Evolutionary conservation across 495 filamentous ascomycete genomes (phyloP).

Genomic region (Xylaria venustula): DNA sequence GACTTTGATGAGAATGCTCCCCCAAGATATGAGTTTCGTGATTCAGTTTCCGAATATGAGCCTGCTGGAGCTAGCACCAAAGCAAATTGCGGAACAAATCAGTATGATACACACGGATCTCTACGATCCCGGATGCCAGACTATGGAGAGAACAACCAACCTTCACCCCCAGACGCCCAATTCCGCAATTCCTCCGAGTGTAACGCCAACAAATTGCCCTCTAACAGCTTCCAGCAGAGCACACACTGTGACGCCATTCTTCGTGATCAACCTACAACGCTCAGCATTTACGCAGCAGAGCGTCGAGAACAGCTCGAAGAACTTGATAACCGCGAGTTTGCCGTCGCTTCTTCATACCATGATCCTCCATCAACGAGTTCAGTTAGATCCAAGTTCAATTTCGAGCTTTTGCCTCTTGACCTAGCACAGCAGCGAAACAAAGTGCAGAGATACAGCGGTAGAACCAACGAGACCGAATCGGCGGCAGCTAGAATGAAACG

Average conservation of each 20-base stretch:
- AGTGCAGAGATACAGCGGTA: conserved; percentile 18
- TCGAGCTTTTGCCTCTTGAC: conserved; percentile 23
- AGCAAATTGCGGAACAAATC: background rate
- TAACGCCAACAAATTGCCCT: background rate
- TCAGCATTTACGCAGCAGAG: conserved; percentile 3
- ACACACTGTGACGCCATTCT: background rate
- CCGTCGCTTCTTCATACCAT: background rate
- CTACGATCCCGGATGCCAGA: background rate
- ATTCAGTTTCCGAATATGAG: conserved; percentile 20
- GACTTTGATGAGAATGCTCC: conserved; percentile 10
- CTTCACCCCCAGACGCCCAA: background rate
- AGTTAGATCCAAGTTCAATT: conserved; percentile 22
- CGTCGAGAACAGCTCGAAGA: background rate
- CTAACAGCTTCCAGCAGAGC: background rate
- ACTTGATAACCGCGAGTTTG: background rate
- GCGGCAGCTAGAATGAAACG: background rate
- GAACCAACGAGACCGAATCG: conserved; percentile 20
- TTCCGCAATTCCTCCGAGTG: background rate
- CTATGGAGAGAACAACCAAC: background rate
- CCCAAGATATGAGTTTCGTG: conserved; percentile 24
- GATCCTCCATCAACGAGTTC: background rate
- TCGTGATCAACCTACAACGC: background rate
- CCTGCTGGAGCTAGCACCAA: background rate
- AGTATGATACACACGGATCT: background rate
- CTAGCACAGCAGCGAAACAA: conserved; percentile 19